These are phyloP conservation scores for Geranomyces michiganensis DNA, from an alignment of 192 early-diverging fungal species.

Conservation along the genomic window DNA sequence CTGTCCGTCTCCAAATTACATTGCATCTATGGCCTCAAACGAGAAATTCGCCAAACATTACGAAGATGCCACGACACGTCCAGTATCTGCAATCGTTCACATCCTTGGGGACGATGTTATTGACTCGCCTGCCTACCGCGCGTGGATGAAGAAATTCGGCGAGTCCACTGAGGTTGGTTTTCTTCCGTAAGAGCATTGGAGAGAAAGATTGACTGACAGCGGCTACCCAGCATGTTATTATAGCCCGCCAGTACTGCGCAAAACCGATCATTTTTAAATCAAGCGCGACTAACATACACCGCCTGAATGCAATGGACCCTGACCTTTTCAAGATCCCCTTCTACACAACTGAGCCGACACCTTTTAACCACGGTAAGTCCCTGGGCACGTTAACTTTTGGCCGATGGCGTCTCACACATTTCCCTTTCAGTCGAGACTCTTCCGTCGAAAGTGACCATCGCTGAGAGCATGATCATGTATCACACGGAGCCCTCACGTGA, in stretches of 20 bases:
- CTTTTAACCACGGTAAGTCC: conserved; percentile 24
- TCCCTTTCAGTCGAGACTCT: conserved; percentile 9
- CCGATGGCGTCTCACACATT: neutral
- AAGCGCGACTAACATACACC: conserved; percentile 64
- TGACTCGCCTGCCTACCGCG: conserved; percentile 62
- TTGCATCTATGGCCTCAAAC: conserved; percentile 7
- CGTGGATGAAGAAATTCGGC: conserved; percentile 77
- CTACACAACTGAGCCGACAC: conserved; percentile 47
- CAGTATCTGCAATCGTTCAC: conserved; percentile 70
- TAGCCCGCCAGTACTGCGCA: conserved; percentile 63
- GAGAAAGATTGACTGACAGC: neutral
- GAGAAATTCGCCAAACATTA: neutral
- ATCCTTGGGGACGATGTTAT: conserved; percentile 67
- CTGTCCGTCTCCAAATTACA: conserved; percentile 41
- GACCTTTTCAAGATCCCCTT: conserved; percentile 75
- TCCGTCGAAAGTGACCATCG: conserved; percentile 31
- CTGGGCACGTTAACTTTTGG: conserved; percentile 39
- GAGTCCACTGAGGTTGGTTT: conserved; percentile 57
- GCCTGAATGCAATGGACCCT: conserved; percentile 67
- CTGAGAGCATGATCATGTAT: conserved; percentile 48
- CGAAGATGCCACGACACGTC: neutral
- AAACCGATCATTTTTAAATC: conserved; percentile 69
- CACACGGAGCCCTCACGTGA: conserved; percentile 61
- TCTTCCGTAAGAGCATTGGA: neutral
- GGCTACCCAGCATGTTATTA: conserved; percentile 69